phyloP scores from a whole-genome alignment of 2,329 filamentous ascomycete genomes.

The Orbilia javanica region DNA sequence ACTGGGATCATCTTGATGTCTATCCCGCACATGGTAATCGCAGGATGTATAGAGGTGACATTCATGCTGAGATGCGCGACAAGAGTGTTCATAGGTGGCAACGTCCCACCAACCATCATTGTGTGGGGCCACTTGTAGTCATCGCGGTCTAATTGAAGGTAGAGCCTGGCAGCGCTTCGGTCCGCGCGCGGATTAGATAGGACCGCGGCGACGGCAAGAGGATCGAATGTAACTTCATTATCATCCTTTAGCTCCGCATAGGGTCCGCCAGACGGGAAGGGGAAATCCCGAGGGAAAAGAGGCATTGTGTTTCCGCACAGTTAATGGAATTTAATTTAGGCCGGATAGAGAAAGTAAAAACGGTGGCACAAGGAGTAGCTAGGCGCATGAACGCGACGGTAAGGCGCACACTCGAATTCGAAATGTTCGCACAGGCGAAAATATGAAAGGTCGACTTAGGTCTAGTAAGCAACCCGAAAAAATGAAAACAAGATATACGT shows the following conservation, averaged over 20 bases:
- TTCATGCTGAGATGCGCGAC: conserved; percentile 63
- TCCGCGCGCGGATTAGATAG: conserved; percentile 63
- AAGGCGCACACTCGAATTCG: background rate
- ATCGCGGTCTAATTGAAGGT: conserved; percentile 62
- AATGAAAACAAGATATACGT: background rate
- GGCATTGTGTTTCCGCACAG: background rate
- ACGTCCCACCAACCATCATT: conserved; percentile 63
- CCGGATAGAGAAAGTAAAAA: background rate
- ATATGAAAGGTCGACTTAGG: background rate
- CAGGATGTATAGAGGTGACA: conserved; percentile 61
- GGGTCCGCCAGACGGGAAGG: conserved; percentile 29
- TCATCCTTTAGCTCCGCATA: conserved; percentile 27
- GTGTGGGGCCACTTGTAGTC: conserved; percentile 64
- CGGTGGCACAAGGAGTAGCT: too few relatives aligned
- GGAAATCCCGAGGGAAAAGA: conserved; percentile 20
- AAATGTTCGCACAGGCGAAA: background rate
- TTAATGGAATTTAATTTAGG: too few relatives aligned
- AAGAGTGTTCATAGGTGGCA: conserved; percentile 63
- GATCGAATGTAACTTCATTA: conserved; percentile 63
- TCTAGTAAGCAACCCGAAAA: background rate
- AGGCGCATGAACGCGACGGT: too few relatives aligned
- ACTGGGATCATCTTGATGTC: conserved; percentile 62
- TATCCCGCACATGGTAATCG: conserved; percentile 63
- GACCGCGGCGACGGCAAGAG: conserved; percentile 64
- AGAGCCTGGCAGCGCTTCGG: conserved; percentile 63